Percentiles rank a stretch among this genome's conserved stretches.
phyloP scores from a whole-genome alignment of 805 yeast species.

The Ascoidea tarda region DNA sequence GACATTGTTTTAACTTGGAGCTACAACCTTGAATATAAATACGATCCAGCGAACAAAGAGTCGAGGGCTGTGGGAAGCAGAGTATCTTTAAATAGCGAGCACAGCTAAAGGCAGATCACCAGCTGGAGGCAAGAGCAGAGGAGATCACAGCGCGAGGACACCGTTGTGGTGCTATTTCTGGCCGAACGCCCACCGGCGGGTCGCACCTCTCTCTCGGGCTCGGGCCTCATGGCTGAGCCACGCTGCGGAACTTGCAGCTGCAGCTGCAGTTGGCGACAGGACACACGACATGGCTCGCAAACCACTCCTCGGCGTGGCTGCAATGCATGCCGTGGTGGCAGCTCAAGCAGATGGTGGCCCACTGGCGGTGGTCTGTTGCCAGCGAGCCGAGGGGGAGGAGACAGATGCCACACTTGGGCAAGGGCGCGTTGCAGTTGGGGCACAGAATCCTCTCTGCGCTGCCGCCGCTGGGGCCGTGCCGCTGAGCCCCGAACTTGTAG shows the following conservation, averaged over 20 bases:
- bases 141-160: neutral
- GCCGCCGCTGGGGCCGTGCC: too few species aligned
- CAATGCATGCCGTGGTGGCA: slow-evolving; percentile 95
- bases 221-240: neutral
- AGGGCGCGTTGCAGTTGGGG: slow-evolving; percentile 76
- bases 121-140: neutral
- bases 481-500: too few species aligned
- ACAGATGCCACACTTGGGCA: slow-evolving; percentile 88
- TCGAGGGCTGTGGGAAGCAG: too few species aligned
- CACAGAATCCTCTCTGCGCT: slow-evolving; percentile 22
- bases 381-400: slow-evolving; percentile 64
- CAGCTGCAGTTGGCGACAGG: slow-evolving; percentile 93
- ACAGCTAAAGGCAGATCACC: neutral
- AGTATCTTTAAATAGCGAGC: too few species aligned
- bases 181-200: neutral
- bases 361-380: slow-evolving; percentile 31
- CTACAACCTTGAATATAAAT: too few species aligned
- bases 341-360: slow-evolving; percentile 85
- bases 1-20: too few species aligned
- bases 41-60: too few species aligned
- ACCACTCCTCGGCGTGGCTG: slow-evolving; percentile 95
- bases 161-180: neutral
- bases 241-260: slow-evolving; percentile 32
- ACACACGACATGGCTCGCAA: slow-evolving; percentile 70
- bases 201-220: neutral